phyloP scores from a whole-genome alignment of 2,329 filamentous ascomycete species.

The Neocatenulostroma microsporum region DNA sequence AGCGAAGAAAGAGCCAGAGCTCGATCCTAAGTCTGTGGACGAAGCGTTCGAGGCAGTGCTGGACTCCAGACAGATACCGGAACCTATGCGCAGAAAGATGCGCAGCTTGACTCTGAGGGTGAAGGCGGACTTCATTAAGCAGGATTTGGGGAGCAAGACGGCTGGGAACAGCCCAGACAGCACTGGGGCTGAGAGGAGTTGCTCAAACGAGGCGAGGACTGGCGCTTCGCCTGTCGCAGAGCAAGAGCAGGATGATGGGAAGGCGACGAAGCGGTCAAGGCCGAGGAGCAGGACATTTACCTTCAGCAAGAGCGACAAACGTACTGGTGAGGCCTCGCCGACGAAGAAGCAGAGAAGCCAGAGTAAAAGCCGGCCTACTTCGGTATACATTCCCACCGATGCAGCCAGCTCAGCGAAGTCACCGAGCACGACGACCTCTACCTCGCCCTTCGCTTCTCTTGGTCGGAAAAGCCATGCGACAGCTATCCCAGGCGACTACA shows the following conservation, averaged over 20 bases:
- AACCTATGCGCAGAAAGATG: slow-evolving; percentile 93
- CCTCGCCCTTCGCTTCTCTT: slow-evolving; percentile 22
- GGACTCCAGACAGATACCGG: slow-evolving; percentile 85
- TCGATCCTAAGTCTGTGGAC: slow-evolving; percentile 51
- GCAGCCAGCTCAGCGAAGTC: slow-evolving; percentile 8
- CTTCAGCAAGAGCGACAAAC: slow-evolving; percentile 57
- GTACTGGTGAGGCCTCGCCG: slow-evolving; percentile 46
- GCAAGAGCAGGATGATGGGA: slow-evolving; percentile 21
- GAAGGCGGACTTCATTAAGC: slow-evolving; percentile 91
- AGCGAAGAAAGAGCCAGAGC: slow-evolving; percentile 38
- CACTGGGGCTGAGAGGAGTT: too few species aligned
- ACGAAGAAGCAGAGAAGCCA: slow-evolving; percentile 61
- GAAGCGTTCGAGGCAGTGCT: slow-evolving; percentile 55
- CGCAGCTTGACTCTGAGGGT: slow-evolving; percentile 77
- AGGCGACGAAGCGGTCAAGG: slow-evolving; percentile 37
- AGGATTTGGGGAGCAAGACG: slow-evolving; percentile 58
- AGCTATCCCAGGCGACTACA: slow-evolving; percentile 73
- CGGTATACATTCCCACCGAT: slow-evolving; percentile 54
- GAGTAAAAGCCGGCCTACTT: slow-evolving; percentile 50
- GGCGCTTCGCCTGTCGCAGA: too few species aligned
- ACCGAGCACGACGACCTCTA: slow-evolving; percentile 11
- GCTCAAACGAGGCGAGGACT: too few species aligned
- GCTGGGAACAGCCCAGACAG: slow-evolving; percentile 49
- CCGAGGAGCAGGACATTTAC: slow-evolving; percentile 72
- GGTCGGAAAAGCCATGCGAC: slow-evolving; percentile 16